Evolutionary conservation across 495 filamentous ascomycete species (phyloP).

Genomic region (Hypoxylon lenormandii): DNA sequence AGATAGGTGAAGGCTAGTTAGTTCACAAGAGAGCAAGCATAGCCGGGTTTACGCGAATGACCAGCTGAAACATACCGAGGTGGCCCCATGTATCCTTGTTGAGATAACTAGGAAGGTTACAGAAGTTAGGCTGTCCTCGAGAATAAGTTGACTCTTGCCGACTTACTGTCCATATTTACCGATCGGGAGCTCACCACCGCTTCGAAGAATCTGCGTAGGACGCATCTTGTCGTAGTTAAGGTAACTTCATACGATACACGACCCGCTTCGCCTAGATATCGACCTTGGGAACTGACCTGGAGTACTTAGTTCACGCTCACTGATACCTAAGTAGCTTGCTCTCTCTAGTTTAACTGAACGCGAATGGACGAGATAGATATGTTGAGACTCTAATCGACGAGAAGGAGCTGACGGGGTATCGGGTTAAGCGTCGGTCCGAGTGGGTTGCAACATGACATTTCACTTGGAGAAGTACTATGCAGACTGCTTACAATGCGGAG

Average conservation of each 20-base stretch:
- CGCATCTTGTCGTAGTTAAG: conserved; percentile 16
- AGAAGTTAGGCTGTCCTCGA: background rate
- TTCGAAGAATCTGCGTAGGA: conserved; percentile 35
- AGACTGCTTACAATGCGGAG: conserved; percentile 20
- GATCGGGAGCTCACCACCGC: conserved; percentile 22
- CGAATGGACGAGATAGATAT: too few relatives aligned
- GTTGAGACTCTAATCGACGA: background rate
- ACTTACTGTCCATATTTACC: conserved; percentile 43
- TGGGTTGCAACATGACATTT: conserved; percentile 4
- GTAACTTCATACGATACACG: too few relatives aligned
- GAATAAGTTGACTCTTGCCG: background rate
- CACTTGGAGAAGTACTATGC: background rate
- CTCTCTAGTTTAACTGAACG: too few relatives aligned
- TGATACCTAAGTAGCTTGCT: too few relatives aligned
- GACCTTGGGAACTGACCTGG: too few relatives aligned
- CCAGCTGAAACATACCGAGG: conserved; percentile 8
- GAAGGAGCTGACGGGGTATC: conserved; percentile 6
- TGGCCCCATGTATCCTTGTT: conserved; percentile 42
- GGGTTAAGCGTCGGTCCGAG: conserved; percentile 20
- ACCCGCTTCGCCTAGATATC: too few relatives aligned
- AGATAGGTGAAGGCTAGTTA: background rate
- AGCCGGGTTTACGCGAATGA: too few relatives aligned
- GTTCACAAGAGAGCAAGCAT: background rate
- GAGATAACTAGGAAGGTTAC: conserved; percentile 17
- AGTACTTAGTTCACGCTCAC: too few relatives aligned